Evolutionary conservation across 1,284 basidiomycete species (phyloP), one percentile per base, ranked within the genome.

Genomic region (Tetrapyrgos nigripes): DNA sequence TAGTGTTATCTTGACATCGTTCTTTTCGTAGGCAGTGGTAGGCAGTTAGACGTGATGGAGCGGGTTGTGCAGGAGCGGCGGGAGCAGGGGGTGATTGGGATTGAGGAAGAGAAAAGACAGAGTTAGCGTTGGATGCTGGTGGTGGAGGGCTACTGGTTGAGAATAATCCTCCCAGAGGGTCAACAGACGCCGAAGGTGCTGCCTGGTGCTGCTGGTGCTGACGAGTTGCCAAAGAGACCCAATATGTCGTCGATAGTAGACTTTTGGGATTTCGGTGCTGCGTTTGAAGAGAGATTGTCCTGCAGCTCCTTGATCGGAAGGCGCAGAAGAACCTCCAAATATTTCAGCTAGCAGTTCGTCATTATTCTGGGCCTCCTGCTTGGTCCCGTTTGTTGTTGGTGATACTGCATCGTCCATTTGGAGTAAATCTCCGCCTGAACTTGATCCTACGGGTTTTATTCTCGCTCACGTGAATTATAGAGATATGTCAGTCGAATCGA

Each of bases 321-420:
- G 53, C 5, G 84, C 70, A 3, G 75, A 65, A 29, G 77, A 79
- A 19, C 80, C 80, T 46, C 96, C 96, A 70, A 99, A 98, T 65
- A 99, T 96, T 69, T 97, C 94, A 1, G 92, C 93, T 11, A 99
- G 85, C 4, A 98, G 84, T 68, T 97, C 95, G 69, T 96, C 91
- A 40, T 92, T 96, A 57, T 84, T 90, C 71, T 91, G 90, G n/a
- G 1, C 27, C 55, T 31, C 79, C 75, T 2, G 80, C 71, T 1
- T 80, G 64, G 57, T n/a, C n/a, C 78, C 77, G 26, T 74, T 78
- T 57, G 78, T 81, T 11, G 72, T 63, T 19, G 76, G 70, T 40
- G 70, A 64, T 17, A 82, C 65, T 23, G 82, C 66, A 2, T 86
- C 76, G 47, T 95, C 93, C 55, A 94, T 93, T 40, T 87, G 87